A percentile compares a stretch with the other conserved stretches of the same genome.
These are phyloP conservation scores for Ceratocystiopsis sp. DNA, from an alignment of 2,329 filamentous ascomycete genomes.

Conservation along the genomic window DNA sequence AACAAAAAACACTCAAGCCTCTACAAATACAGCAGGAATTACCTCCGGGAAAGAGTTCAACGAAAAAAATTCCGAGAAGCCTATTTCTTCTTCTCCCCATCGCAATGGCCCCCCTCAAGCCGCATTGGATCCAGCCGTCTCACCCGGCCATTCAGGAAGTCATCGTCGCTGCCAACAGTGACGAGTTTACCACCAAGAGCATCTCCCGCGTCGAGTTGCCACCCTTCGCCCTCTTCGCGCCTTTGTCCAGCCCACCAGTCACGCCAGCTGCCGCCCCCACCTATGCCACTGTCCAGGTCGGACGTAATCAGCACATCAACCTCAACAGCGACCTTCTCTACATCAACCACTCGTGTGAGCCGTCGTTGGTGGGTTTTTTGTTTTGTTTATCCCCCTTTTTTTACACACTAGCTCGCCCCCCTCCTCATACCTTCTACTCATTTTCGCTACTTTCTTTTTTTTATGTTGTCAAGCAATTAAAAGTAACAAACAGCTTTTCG, in stretches of 20 bases:
- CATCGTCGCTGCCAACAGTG: slow-evolving; percentile 28
- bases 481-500: slow-evolving; percentile 32
- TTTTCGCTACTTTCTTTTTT: not conserved
- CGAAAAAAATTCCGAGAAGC: too few species aligned
- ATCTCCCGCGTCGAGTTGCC: slow-evolving; percentile 36
- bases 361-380: slow-evolving; percentile 36
- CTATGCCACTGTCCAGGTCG: slow-evolving; percentile 48
- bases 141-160: slow-evolving; percentile 42
- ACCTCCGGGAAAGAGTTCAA: too few species aligned
- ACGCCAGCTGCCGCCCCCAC: slow-evolving; percentile 36
- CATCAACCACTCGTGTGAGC: slow-evolving; percentile 52
- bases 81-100: too few species aligned
- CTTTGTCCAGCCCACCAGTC: slow-evolving; percentile 47
- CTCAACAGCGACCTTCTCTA: slow-evolving; percentile 51
- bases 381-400: not conserved
- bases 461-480: not conserved
- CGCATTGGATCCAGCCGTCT: slow-evolving; percentile 43
- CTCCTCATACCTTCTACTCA: too few species aligned
- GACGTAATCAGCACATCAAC: slow-evolving; percentile 36
- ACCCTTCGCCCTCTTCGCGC: slow-evolving; percentile 49
- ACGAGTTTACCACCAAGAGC: slow-evolving; percentile 42
- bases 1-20: not conserved
- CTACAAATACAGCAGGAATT: too few species aligned
- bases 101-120: slow-evolving; percentile 36
- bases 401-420: not conserved